phyloP scores from a whole-genome alignment of 768 basidiomycete genomes.

The Phylloporus arenicola region DNA sequence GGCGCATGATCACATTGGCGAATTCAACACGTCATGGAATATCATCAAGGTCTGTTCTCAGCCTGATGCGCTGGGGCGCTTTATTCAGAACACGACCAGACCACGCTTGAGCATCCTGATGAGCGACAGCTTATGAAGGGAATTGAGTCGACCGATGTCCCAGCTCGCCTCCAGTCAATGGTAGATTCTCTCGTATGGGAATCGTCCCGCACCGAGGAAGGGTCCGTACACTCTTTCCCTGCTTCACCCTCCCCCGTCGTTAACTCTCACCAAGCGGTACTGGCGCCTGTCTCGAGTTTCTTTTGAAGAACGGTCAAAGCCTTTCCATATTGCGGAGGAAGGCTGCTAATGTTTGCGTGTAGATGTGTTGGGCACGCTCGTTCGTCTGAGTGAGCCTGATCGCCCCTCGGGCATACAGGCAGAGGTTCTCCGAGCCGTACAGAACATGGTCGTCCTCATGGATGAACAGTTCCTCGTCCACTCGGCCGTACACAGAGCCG shows the following conservation, averaged over 20 bases:
- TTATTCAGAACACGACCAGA: slow-evolving; percentile 39
- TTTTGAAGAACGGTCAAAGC: slow-evolving; percentile 75
- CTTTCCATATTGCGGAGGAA: neutral
- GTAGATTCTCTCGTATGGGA: slow-evolving; percentile 85
- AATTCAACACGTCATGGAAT: slow-evolving; percentile 75
- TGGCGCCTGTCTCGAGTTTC: slow-evolving; percentile 85
- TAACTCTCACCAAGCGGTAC: slow-evolving; percentile 53
- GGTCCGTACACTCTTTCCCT: slow-evolving; percentile 47
- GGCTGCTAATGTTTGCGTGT: neutral
- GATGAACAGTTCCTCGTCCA: slow-evolving; percentile 94
- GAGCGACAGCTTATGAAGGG: slow-evolving; percentile 82
- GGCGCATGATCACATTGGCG: slow-evolving; percentile 59
- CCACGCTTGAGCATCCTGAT: slow-evolving; percentile 81
- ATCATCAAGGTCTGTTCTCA: slow-evolving; percentile 53
- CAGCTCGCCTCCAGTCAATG: slow-evolving; percentile 68
- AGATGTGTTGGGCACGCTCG: slow-evolving; percentile 84
- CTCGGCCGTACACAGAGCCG: slow-evolving; percentile 83
- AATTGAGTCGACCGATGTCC: slow-evolving; percentile 77
- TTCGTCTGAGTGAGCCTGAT: slow-evolving; percentile 79
- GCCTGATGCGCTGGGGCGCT: neutral
- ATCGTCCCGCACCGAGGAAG: slow-evolving; percentile 77
- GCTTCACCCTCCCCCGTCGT: slow-evolving; percentile 1
- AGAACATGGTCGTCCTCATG: slow-evolving; percentile 86
- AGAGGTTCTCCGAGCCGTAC: slow-evolving; percentile 79
- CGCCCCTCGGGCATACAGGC: slow-evolving; percentile 87